Conservation (phyloP, 441 rosid genomes). For the Adansonia gregorii region DNA sequence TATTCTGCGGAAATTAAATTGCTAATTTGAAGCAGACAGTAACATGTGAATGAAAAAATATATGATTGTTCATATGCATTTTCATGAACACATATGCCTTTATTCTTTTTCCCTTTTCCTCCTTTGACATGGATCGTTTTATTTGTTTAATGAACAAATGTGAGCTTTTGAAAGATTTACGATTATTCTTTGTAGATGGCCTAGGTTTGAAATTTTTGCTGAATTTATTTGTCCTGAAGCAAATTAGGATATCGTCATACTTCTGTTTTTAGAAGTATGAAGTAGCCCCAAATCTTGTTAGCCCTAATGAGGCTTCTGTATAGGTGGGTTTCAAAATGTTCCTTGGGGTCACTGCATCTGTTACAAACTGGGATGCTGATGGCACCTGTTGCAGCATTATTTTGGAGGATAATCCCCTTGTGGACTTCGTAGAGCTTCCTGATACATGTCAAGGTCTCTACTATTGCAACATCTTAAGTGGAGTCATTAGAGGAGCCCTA, state of each 20-base stretch:
- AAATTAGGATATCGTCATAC: neutral
- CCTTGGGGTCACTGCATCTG: conserved; percentile 83
- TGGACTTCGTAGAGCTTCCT: conserved; percentile 90
- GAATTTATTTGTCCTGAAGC: neutral
- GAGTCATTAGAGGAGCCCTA: conserved; percentile 89
- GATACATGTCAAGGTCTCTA: conserved; percentile 89
- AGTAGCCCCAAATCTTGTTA: neutral
- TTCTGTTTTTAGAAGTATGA: neutral
- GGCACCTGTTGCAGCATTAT: conserved; percentile 83
- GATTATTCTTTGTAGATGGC: neutral
- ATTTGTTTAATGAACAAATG: neutral
- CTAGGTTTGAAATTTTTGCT: conserved; percentile 1
- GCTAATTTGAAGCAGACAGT: neutral
- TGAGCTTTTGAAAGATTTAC: neutral
- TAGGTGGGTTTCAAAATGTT: conserved; percentile 98
- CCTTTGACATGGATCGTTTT: neutral
- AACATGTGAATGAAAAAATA: neutral
- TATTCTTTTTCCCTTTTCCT: neutral
- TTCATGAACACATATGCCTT: neutral
- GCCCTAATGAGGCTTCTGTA: conserved; percentile 27
- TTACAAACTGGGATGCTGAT: conserved; percentile 84
- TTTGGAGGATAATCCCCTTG: conserved; percentile 86
- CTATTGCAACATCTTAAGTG: conserved; percentile 89
- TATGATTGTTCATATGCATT: neutral
- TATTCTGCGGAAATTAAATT: neutral